A percentile compares a stretch with the other conserved stretches of the same genome.
Conservation (phyloP, 352 stramenopile genomes). For the Phytophthora palmivora region DNA sequence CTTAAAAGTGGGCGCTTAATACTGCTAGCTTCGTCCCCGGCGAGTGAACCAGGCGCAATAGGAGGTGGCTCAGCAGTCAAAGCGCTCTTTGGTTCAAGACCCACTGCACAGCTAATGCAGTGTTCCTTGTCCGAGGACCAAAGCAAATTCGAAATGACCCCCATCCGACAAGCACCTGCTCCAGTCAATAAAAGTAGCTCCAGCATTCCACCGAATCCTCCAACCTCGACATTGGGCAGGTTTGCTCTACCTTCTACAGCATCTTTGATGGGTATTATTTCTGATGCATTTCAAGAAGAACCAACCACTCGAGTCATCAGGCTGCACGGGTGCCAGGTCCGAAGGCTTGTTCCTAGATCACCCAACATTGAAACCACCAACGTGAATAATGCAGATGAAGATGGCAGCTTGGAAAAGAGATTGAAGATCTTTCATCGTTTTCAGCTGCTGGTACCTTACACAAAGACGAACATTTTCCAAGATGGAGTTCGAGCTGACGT, state of each 20-base stretch:
- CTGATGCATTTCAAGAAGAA: slow-evolving; percentile 47
- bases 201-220: background rate
- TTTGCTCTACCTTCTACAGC: slow-evolving; percentile 49
- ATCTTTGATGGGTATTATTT: slow-evolving; percentile 64
- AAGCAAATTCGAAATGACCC: slow-evolving; percentile 62
- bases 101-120: slow-evolving; percentile 46
- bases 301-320: slow-evolving; percentile 40
- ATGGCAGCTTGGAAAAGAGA: background rate
- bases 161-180: slow-evolving; percentile 28
- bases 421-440: slow-evolving; percentile 32
- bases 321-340: slow-evolving; percentile 63
- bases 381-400: background rate
- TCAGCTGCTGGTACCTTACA: slow-evolving; percentile 50
- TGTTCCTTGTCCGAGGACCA: slow-evolving; percentile 68
- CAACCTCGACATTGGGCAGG: slow-evolving; percentile 28
- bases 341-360: slow-evolving; percentile 33
- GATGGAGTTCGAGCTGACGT: slow-evolving; percentile 12
- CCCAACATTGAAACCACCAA: slow-evolving; percentile 1
- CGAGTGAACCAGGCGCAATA: slow-evolving; percentile 13
- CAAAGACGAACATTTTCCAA: slow-evolving; percentile 9
- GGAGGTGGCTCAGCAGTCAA: slow-evolving; percentile 35
- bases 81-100: slow-evolving; percentile 40
- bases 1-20: slow-evolving; percentile 59
- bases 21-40: slow-evolving; percentile 49
- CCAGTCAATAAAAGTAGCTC: background rate